A percentile compares a stretch with the other conserved stretches of the same genome.
These are phyloP conservation scores for Aspergillus thermomutatus DNA, from an alignment of 2,329 filamentous ascomycete genomes.

Conservation along the genomic window DNA sequence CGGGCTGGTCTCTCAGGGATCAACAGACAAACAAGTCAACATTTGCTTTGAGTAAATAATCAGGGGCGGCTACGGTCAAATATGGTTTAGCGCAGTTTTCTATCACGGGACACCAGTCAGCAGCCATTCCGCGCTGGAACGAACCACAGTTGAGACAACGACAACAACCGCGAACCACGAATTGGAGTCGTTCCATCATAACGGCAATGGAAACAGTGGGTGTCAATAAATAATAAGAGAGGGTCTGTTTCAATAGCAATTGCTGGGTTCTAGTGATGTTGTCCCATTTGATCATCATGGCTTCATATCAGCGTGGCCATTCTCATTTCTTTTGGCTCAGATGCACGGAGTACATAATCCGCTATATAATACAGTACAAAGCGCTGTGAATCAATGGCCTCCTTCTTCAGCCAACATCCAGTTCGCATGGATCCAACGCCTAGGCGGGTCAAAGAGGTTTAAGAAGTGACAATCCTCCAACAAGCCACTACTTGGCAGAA, in stretches of 20 bases:
- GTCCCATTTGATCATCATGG: neutral
- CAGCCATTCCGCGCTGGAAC: conserved; percentile 16
- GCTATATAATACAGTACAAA: neutral
- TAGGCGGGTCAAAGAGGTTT: neutral
- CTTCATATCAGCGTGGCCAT: neutral
- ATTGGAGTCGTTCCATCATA: neutral
- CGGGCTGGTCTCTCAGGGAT: conserved; percentile 9
- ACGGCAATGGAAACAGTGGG: neutral
- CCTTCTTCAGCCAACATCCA: neutral
- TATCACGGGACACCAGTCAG: conserved; percentile 9
- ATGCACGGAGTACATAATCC: neutral
- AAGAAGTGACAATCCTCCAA: neutral
- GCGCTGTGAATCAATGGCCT: neutral
- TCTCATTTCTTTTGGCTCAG: neutral
- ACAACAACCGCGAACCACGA: conserved; percentile 5
- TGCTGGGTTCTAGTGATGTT: neutral
- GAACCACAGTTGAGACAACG: conserved; percentile 23
- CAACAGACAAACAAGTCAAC: conserved; percentile 3
- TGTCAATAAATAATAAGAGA: neutral
- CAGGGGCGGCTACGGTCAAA: neutral
- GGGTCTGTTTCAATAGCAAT: neutral
- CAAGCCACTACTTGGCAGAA: conserved; percentile 18
- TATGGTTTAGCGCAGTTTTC: neutral
- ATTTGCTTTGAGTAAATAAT: neutral
- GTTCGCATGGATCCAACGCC: neutral